Evolutionary conservation across 192 early-diverging fungal species (phyloP).

Genomic region (Coemansia sp.): DNA sequence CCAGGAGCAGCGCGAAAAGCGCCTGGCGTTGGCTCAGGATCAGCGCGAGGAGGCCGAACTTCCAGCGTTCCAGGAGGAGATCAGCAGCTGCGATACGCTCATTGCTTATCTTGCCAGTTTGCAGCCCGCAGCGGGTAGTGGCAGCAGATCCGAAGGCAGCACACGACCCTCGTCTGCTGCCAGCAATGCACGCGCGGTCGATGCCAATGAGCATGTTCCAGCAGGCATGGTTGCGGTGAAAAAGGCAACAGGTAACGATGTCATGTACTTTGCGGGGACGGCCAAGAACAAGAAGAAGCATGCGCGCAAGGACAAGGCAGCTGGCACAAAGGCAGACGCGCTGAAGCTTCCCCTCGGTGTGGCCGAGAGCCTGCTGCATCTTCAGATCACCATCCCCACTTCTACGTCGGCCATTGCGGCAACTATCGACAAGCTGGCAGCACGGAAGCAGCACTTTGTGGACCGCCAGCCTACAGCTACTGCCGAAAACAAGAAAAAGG

Average conservation of each 20-base stretch:
- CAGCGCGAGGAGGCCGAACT: slow-evolving; percentile 85
- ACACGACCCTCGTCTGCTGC: slow-evolving; percentile 42
- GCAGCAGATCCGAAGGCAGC: slow-evolving; percentile 33
- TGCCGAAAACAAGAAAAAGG: slow-evolving; percentile 83
- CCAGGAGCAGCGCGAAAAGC: slow-evolving; percentile 66
- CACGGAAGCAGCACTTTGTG: slow-evolving; percentile 69
- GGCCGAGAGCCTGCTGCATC: slow-evolving; percentile 72
- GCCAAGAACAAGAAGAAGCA: slow-evolving; percentile 64
- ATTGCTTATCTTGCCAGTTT: slow-evolving; percentile 68
- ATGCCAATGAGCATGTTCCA: slow-evolving; percentile 63
- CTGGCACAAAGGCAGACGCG: slow-evolving; percentile 51
- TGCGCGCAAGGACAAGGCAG: slow-evolving; percentile 56
- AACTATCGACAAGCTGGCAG: slow-evolving; percentile 71
- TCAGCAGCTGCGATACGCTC: slow-evolving; percentile 77
- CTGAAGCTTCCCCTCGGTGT: slow-evolving; percentile 75
- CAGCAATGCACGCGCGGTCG: slow-evolving; percentile 58
- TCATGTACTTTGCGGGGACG: slow-evolving; percentile 72
- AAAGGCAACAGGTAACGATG: slow-evolving; percentile 68
- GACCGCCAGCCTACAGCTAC: slow-evolving; percentile 77
- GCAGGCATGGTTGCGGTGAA: slow-evolving; percentile 76
- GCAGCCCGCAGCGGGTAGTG: slow-evolving; percentile 16
- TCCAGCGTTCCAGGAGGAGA: slow-evolving; percentile 85
- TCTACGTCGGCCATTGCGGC: slow-evolving; percentile 65
- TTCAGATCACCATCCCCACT: slow-evolving; percentile 81
- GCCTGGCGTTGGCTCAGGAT: slow-evolving; percentile 66